Percentiles rank a stretch among this genome's conserved stretches.
phyloP scores from a whole-genome alignment of 2,329 filamentous ascomycete species.

The Ophiostoma australiae region DNA sequence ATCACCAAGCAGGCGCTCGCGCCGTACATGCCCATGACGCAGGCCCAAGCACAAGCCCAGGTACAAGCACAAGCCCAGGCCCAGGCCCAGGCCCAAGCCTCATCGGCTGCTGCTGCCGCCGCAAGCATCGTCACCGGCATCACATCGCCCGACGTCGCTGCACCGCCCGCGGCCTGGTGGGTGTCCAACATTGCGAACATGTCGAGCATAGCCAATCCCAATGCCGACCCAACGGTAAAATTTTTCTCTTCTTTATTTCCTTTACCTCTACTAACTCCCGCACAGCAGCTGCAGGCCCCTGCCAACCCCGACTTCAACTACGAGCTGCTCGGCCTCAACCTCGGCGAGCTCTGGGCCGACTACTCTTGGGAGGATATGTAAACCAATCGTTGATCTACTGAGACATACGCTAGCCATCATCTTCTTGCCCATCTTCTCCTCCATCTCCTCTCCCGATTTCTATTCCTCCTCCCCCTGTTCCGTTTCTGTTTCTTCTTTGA shows the following conservation, averaged over 20 bases:
- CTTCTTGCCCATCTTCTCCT: not conserved
- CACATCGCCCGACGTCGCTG: slow-evolving; percentile 7
- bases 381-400: no score
- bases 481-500: not conserved
- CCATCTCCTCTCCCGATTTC: not conserved
- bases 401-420: no score
- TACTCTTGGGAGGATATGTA: slow-evolving; percentile 29
- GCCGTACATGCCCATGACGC: slow-evolving; percentile 26
- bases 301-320: slow-evolving; percentile 29
- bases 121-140: not conserved
- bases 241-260: not conserved
- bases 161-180: slow-evolving; percentile 31
- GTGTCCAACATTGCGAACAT: slow-evolving; percentile 29
- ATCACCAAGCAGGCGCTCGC: slow-evolving; percentile 24
- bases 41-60: slow-evolving; percentile 14
- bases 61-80: not conserved
- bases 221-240: slow-evolving; percentile 23
- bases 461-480: not conserved
- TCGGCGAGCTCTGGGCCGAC: slow-evolving; percentile 31
- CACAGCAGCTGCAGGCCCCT: slow-evolving; percentile 22
- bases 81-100: slow-evolving; percentile 9
- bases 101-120: not conserved
- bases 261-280: not conserved
- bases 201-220: slow-evolving; percentile 25
- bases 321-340: slow-evolving; percentile 28